Percentiles rank a stretch among this genome's conserved stretches.
Conservation (phyloP, 2,329 filamentous ascomycete genomes). For the Xylariaceae sp. region DNA sequence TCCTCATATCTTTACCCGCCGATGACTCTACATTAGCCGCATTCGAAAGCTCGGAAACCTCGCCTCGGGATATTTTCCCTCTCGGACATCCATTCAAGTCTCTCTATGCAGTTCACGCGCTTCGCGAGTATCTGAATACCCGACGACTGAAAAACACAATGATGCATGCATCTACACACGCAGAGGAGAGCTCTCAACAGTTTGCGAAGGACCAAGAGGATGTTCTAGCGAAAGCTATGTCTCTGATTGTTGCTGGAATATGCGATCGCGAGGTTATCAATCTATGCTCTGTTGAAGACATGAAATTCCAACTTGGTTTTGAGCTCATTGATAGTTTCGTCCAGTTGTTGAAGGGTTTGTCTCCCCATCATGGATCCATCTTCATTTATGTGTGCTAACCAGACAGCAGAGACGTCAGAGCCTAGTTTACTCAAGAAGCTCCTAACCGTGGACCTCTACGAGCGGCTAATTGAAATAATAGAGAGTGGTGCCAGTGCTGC, state of each 20-base stretch:
- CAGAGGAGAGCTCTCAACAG: conserved; percentile 22
- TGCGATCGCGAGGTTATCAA: conserved; percentile 51
- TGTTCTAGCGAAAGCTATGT: conserved; percentile 42
- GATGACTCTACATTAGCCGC: conserved; percentile 56
- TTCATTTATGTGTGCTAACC: conserved; percentile 18
- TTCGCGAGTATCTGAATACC: conserved; percentile 56
- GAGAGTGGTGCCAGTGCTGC: conserved; percentile 19
- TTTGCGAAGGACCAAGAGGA: conserved; percentile 29
- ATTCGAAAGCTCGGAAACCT: conserved; percentile 50
- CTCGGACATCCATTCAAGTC: conserved; percentile 64
- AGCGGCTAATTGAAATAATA: conserved; percentile 26
- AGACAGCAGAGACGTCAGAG: conserved; percentile 25
- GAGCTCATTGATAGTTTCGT: conserved; percentile 54
- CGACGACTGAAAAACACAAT: conserved; percentile 27
- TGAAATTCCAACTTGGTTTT: conserved; percentile 46
- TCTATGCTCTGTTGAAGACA: conserved; percentile 37
- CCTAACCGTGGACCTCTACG: conserved; percentile 23
- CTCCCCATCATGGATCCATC: background rate
- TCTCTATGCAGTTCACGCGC: conserved; percentile 64
- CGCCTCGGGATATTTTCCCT: conserved; percentile 61
- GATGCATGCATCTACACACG: conserved; percentile 25
- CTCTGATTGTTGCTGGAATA: conserved; percentile 55
- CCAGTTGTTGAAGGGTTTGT: conserved; percentile 49
- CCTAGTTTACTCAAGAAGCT: conserved; percentile 19
- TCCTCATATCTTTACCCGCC: conserved; percentile 64